These are phyloP conservation scores for Saitozyma podzolica DNA, from an alignment of 768 basidiomycete genomes.

Conservation along the genomic window DNA sequence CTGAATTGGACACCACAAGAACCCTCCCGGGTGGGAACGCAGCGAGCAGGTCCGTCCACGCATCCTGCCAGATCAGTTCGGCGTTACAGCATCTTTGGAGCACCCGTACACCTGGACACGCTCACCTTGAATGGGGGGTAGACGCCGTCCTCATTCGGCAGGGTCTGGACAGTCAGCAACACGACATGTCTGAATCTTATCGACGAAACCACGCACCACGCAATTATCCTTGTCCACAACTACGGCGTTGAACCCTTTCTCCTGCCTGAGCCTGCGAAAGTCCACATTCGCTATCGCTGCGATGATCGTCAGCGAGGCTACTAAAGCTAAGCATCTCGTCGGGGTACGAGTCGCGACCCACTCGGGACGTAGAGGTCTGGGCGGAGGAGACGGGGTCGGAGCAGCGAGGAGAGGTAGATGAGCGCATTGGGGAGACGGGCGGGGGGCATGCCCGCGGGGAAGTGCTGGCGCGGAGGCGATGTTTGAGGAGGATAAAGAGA, in stretches of 20 bases:
- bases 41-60: constrained; percentile 71
- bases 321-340: not conserved
- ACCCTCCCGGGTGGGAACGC: constrained; percentile 77
- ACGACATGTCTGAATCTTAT: not conserved
- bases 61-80: constrained; percentile 7
- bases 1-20: constrained; percentile 91
- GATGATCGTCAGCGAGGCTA: not conserved
- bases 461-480: not conserved
- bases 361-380: constrained; percentile 42
- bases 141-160: constrained; percentile 72
- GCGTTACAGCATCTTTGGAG: not conserved
- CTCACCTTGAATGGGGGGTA: constrained; percentile 73
- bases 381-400: constrained; percentile 32
- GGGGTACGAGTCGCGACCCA: constrained; percentile 17
- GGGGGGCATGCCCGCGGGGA: constrained; percentile 17
- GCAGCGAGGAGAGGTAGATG: constrained; percentile 34
- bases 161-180: constrained; percentile 61
- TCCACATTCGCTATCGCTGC: constrained; percentile 47
- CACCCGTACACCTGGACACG: not conserved
- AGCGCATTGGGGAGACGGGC: constrained; percentile 34
- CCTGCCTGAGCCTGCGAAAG: constrained; percentile 58
- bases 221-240: constrained; percentile 99
- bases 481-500: not conserved
- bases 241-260: constrained; percentile 76
- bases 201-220: constrained; percentile 61